phyloP scores from a whole-genome alignment of 1,284 basidiomycete genomes.

The Volvariella volvacea region DNA sequence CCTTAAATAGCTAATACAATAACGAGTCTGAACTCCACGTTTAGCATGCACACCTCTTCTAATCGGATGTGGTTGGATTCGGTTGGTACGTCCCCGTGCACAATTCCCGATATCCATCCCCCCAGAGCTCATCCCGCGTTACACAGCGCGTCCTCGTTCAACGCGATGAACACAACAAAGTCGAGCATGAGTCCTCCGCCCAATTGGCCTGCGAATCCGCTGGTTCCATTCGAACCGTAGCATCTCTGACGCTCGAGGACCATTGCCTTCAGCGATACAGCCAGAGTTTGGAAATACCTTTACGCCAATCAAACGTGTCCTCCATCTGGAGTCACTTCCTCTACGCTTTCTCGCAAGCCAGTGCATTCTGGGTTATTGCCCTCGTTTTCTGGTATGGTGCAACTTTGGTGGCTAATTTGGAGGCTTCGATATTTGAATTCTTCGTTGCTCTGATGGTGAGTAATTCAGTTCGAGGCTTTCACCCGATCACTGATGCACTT shows the following conservation, averaged over 20 bases:
- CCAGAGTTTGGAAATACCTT: conserved; percentile 64
- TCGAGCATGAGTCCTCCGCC: conserved; percentile 78
- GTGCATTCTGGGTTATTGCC: conserved; percentile 78
- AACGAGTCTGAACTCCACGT: conserved; percentile 15
- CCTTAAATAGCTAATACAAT: too few species aligned
- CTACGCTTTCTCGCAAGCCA: conserved; percentile 76
- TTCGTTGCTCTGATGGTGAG: conserved; percentile 80
- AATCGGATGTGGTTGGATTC: conserved; percentile 81
- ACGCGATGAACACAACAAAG: conserved; percentile 86
- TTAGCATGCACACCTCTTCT: conserved; percentile 80
- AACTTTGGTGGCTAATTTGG: conserved; percentile 50
- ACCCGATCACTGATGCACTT: conserved; percentile 11
- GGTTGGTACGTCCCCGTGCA: conserved; percentile 48
- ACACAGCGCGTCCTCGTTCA: conserved; percentile 70
- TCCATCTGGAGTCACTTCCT: conserved; percentile 71
- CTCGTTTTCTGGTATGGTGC: conserved; percentile 86
- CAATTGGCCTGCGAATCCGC: conserved; percentile 92
- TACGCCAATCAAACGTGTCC: conserved; percentile 56
- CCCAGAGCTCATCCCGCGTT: too few species aligned
- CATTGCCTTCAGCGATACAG: conserved; percentile 73
- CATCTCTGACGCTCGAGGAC: conserved; percentile 80
- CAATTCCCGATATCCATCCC: too few species aligned
- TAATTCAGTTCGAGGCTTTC: conserved; percentile 1
- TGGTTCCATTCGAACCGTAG: conserved; percentile 88
- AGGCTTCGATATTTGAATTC: conserved; percentile 66